Evolutionary conservation across 768 basidiomycete species (phyloP).

Genomic region (Rickenella mellea): DNA sequence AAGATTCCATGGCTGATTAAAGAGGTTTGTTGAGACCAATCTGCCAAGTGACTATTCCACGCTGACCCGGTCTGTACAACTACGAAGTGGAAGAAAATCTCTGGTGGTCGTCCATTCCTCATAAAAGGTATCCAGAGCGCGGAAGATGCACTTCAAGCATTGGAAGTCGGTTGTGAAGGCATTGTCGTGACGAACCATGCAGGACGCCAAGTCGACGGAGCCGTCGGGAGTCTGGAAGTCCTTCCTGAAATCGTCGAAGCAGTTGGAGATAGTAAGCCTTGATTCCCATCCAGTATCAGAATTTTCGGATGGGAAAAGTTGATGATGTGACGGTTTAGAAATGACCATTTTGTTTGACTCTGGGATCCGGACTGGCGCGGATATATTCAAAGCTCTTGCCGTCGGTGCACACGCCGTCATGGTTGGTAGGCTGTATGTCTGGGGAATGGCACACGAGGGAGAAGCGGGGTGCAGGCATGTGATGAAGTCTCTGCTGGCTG

Average conservation of each 20-base stretch:
- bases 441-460: conserved; percentile 44
- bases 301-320: neutral
- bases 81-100: conserved; percentile 37
- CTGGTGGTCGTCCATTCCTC: conserved; percentile 38
- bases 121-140: conserved; percentile 44
- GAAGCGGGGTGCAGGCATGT: conserved; percentile 45
- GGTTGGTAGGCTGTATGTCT: conserved; percentile 39
- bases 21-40: conserved; percentile 20
- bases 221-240: conserved; percentile 39
- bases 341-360: conserved; percentile 45
- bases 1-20: conserved; percentile 40
- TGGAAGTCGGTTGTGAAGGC: conserved; percentile 38
- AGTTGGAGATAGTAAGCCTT: conserved; percentile 34
- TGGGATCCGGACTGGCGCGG: conserved; percentile 40
- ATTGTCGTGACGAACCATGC: conserved; percentile 51
- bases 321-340: conserved; percentile 17
- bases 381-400: conserved; percentile 49
- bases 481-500: conserved; percentile 40
- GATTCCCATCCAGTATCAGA: neutral
- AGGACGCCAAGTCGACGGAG: conserved; percentile 48
- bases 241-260: conserved; percentile 43
- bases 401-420: conserved; percentile 44
- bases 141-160: conserved; percentile 37
- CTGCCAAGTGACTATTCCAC: neutral
- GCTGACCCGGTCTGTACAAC: neutral